Conservation (phyloP, 2,329 filamentous ascomycete genomes). For the Aspergillus fijiensis region DNA sequence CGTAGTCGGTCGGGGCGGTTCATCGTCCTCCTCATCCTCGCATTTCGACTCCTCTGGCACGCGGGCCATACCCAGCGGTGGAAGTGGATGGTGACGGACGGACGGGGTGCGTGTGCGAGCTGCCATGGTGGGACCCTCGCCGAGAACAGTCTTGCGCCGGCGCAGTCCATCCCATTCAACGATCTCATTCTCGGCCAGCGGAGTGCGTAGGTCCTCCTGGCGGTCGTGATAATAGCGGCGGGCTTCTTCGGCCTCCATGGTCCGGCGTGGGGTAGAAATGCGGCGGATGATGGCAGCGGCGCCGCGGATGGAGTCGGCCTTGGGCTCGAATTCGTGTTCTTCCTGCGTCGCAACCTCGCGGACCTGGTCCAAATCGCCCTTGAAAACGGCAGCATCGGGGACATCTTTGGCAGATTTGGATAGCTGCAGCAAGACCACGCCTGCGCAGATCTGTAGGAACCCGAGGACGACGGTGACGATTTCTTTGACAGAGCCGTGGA, state of each 20-base stretch:
- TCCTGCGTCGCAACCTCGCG: conserved; percentile 93
- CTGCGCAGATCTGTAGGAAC: conserved; percentile 89
- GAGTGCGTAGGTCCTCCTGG: conserved; percentile 65
- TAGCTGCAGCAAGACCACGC: conserved; percentile 89
- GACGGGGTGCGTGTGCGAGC: conserved; percentile 33
- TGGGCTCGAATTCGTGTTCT: conserved; percentile 93
- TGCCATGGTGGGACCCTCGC: conserved; percentile 45
- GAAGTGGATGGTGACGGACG: conserved; percentile 57
- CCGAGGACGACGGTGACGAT: conserved; percentile 91
- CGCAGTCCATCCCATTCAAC: conserved; percentile 92
- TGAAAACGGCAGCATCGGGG: conserved; percentile 87
- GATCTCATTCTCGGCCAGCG: conserved; percentile 74
- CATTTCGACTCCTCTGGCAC: conserved; percentile 61
- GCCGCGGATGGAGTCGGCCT: conserved; percentile 92
- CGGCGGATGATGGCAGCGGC: conserved; percentile 82
- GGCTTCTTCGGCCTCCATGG: conserved; percentile 77
- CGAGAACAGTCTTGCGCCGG: conserved; percentile 63
- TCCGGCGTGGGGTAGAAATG: conserved; percentile 71
- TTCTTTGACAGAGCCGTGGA: conserved; percentile 77
- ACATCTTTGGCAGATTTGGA: conserved; percentile 98
- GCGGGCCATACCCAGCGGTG: conserved; percentile 82
- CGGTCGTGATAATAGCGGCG: conserved; percentile 78
- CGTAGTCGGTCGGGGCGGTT: conserved; percentile 29
- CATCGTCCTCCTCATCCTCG: conserved; percentile 37
- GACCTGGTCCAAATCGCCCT: conserved; percentile 89